Percentiles rank a stretch among this genome's conserved stretches.
These are phyloP conservation scores for Agapanthus africanus DNA, from an alignment of 106 monocot genomes.

Conservation along the genomic window DNA sequence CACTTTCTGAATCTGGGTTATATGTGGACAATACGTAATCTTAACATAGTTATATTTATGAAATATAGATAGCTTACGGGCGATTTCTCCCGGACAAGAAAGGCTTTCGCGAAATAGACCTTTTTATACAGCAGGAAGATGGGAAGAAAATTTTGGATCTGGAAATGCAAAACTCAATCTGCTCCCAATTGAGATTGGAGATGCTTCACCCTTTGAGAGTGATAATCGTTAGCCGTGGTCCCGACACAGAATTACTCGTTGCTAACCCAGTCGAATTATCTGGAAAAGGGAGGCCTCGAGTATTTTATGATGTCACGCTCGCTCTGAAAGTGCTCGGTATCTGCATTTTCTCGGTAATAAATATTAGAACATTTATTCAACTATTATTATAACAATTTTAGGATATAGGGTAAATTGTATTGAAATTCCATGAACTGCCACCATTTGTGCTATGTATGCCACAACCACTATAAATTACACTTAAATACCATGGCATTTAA, in stretches of 20 bases:
- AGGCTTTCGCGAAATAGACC: slow-evolving; percentile 72
- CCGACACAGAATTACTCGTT: slow-evolving; percentile 78
- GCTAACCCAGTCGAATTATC: slow-evolving; percentile 88
- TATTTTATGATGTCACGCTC: slow-evolving; percentile 70
- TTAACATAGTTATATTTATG: background rate
- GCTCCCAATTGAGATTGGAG: slow-evolving; percentile 62
- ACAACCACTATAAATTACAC: no score
- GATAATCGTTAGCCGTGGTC: slow-evolving; percentile 55
- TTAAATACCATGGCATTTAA: no score
- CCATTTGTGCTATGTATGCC: no score
- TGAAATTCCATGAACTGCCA: no score
- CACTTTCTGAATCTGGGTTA: no score
- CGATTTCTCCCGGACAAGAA: slow-evolving; percentile 67
- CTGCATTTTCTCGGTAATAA: slow-evolving; percentile 81
- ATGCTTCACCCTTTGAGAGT: slow-evolving; percentile 82
- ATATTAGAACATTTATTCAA: slow-evolving; percentile 5
- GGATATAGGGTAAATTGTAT: no score
- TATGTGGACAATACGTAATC: no score
- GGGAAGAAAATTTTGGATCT: slow-evolving; percentile 79
- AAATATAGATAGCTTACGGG: slow-evolving; percentile 65
- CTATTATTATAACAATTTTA: no score
- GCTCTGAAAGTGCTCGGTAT: slow-evolving; percentile 70
- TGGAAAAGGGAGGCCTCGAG: slow-evolving; percentile 77
- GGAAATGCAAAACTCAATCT: slow-evolving; percentile 56
- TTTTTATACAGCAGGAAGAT: slow-evolving; percentile 73